Percentiles rank a stretch among this genome's conserved stretches.
Evolutionary conservation across 768 basidiomycete species (phyloP).

Genomic region (Kwoniella bestiolae): DNA sequence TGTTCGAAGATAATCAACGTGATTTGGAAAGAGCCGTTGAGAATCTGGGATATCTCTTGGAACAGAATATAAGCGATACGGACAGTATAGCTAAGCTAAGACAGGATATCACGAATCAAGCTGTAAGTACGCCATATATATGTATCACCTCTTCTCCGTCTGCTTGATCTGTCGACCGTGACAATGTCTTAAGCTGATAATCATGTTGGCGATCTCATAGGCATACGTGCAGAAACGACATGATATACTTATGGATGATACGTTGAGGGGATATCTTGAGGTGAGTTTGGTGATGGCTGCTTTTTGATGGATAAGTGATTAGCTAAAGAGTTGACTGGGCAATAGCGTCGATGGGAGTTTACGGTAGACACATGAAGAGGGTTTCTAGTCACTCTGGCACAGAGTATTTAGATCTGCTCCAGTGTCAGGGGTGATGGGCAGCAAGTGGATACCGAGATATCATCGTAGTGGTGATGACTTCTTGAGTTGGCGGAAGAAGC

Average conservation of each 20-base stretch:
- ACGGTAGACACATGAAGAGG: slow-evolving; percentile 29
- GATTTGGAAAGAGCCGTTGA: slow-evolving; percentile 95
- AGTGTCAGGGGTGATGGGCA: too few relatives aligned
- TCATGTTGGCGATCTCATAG: slow-evolving; percentile 13
- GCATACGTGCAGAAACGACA: slow-evolving; percentile 97
- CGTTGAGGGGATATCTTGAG: slow-evolving; percentile 84
- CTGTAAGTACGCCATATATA: slow-evolving; percentile 68
- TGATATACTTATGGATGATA: slow-evolving; percentile 92
- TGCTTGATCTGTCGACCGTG: background rate
- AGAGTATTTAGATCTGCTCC: background rate
- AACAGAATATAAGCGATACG: slow-evolving; percentile 79
- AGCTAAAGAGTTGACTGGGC: too few relatives aligned
- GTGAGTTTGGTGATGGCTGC: slow-evolving; percentile 51
- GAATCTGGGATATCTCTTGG: slow-evolving; percentile 87
- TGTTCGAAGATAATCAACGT: slow-evolving; percentile 97
- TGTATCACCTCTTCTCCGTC: background rate
- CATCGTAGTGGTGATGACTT: too few relatives aligned
- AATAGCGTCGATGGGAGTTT: slow-evolving; percentile 51
- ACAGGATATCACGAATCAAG: slow-evolving; percentile 94
- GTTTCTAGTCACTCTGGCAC: background rate
- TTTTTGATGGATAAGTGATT: background rate
- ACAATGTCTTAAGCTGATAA: background rate
- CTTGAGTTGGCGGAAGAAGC: too few relatives aligned
- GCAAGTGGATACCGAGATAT: too few relatives aligned
- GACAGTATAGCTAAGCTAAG: slow-evolving; percentile 79